These are phyloP conservation scores for Chaetomium globosum DNA, from an alignment of 2,329 filamentous ascomycete species.

Conservation along the genomic window DNA sequence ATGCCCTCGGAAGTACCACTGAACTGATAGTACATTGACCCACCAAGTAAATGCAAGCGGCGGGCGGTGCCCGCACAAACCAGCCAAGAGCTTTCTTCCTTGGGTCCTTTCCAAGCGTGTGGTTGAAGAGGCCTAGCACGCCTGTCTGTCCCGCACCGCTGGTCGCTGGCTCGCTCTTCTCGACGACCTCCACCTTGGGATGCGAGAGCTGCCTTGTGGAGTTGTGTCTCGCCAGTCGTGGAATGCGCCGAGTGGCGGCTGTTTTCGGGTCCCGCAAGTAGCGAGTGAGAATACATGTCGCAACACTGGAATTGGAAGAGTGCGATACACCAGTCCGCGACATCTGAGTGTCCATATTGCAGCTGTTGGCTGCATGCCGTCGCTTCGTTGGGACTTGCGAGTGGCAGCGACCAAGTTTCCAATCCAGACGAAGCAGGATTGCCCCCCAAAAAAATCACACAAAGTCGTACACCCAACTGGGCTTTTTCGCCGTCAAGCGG, in stretches of 20 bases:
- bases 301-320: not conserved
- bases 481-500: slow-evolving; percentile 24
- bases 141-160: slow-evolving; percentile 9
- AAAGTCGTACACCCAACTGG: slow-evolving; percentile 29
- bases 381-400: slow-evolving; percentile 24
- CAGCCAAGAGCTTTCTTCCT: slow-evolving; percentile 9
- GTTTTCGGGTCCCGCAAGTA: slow-evolving; percentile 1
- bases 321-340: not conserved
- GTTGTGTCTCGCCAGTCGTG: not conserved
- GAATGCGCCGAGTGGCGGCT: slow-evolving; percentile 9
- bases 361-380: slow-evolving; percentile 10
- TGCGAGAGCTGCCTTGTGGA: not conserved
- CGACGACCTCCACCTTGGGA: not conserved
- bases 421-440: slow-evolving; percentile 26
- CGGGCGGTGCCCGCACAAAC: slow-evolving; percentile 24
- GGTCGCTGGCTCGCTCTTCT: not conserved
- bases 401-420: slow-evolving; percentile 27
- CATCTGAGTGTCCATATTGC: not conserved
- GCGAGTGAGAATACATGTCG: no score
- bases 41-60: slow-evolving; percentile 10
- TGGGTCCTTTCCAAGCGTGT: not conserved
- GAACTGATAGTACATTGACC: slow-evolving; percentile 34
- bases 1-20: slow-evolving; percentile 36
- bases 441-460: not conserved
- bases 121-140: not conserved